Conservation (phyloP, 495 filamentous ascomycete species). For the Sabuloglossum arenarium region DNA sequence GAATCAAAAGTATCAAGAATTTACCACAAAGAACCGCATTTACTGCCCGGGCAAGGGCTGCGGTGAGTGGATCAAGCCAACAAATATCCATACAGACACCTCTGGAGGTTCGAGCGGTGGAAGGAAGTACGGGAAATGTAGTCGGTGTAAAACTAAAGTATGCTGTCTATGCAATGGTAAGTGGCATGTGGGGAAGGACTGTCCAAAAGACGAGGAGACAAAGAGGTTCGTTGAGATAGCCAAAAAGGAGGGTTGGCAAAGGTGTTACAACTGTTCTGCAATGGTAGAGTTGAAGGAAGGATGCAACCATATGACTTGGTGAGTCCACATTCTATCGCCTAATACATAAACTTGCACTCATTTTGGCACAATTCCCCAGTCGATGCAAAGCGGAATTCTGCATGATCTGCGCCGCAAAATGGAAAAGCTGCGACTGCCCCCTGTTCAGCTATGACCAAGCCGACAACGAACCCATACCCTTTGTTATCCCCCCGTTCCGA, state of each 20-base stretch:
- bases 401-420: slow-evolving; percentile 54
- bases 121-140: slow-evolving; percentile 36
- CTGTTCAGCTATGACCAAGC: slow-evolving; percentile 50
- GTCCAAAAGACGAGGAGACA: slow-evolving; percentile 49
- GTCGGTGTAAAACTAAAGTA: slow-evolving; percentile 49
- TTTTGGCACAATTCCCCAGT: slow-evolving; percentile 18
- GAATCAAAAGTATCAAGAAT: slow-evolving; percentile 59
- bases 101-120: slow-evolving; percentile 14
- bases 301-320: slow-evolving; percentile 75
- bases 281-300: slow-evolving; percentile 65
- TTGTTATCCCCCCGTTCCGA: slow-evolving; percentile 5
- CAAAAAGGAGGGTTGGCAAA: slow-evolving; percentile 52
- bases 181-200: slow-evolving; percentile 46
- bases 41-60: slow-evolving; percentile 53
- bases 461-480: slow-evolving; percentile 35
- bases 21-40: slow-evolving; percentile 47
- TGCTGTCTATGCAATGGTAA: slow-evolving; percentile 49
- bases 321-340: no score
- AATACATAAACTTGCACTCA: no score
- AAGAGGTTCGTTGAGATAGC: slow-evolving; percentile 42
- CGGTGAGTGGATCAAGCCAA: slow-evolving; percentile 54
- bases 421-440: slow-evolving; percentile 67
- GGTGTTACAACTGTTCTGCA: slow-evolving; percentile 51
- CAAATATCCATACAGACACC: slow-evolving; percentile 33
- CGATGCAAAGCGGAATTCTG: slow-evolving; percentile 68